Evolutionary conservation across 139 green algal genomes (phyloP), one percentile per base, ranked within the genome.

Genomic region (Haematococcus sp.): DNA sequence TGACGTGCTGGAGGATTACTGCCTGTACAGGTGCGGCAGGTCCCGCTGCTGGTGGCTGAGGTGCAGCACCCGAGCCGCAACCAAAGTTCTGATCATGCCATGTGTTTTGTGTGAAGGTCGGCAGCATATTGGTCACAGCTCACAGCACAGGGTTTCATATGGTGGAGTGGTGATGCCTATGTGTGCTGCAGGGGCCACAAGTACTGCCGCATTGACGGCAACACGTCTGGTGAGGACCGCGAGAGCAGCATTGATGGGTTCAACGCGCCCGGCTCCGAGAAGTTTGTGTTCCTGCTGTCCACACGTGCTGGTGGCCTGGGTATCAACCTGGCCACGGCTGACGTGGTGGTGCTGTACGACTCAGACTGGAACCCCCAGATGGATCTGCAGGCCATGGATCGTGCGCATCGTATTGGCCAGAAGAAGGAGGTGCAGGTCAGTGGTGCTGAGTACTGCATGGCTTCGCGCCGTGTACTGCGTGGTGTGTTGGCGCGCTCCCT

Each of bases 401-500:
- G 96, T 20, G 96, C 96, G 15, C 96, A 99, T 75, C 92, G 96
- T 52, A 99, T 99, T 74, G 96, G 96, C 17, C 96, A 99, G 87
- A 99, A 98, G 88, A 99, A 98, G 86, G 96, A 99, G 87, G 96
- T 99, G 79, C 90, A 96, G 84, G n/a, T n/a, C n/a, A n/a, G n/a
- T n/a, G n/a, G 87, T 83, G 35, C 88, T 81, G 65, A 55, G 46
- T 16, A 64, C 23, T 34, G 15, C 9, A 13, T 9, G n/a, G 17
- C n/a, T 13, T 22, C 15, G n/a, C 56, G 32, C 32, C 19, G 32
- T 4, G 33, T 70, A n/a, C n/a, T n/a, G n/a, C n/a, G n/a, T n/a
- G n/a, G n/a, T n/a, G n/a, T n/a, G n/a, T n/a, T n/a, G n/a, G n/a
- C n/a, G n/a, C n/a, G n/a, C n/a, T n/a, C n/a, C n/a, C n/a, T n/a